phyloP scores from a whole-genome alignment of 495 filamentous ascomycete genomes.

The Penicillium salamii region DNA sequence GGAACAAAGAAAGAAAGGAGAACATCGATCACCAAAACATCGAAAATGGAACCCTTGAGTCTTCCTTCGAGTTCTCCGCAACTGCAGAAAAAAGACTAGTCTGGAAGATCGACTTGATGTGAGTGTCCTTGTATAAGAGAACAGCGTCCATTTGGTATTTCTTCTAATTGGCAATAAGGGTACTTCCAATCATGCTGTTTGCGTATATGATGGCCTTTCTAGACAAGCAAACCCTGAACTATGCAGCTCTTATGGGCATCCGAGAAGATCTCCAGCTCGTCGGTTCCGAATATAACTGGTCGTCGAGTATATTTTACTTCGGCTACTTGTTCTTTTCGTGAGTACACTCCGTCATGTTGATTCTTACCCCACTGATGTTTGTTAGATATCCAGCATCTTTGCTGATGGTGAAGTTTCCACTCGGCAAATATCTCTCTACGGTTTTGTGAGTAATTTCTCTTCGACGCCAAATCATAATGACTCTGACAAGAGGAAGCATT shows the following conservation, averaged over 20 bases:
- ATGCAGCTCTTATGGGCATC: conserved; percentile 37
- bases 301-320: conserved; percentile 54
- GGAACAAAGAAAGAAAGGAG: background rate
- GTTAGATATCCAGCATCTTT: conserved; percentile 33
- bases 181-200: conserved; percentile 27
- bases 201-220: conserved; percentile 46
- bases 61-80: conserved; percentile 10
- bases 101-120: conserved; percentile 24
- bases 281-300: conserved; percentile 54
- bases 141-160: background rate
- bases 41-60: conserved; percentile 16
- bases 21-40: conserved; percentile 9
- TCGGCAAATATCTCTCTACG: conserved; percentile 46
- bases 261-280: conserved; percentile 42
- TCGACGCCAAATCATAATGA: background rate
- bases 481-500: conserved; percentile 16
- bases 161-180: conserved; percentile 1
- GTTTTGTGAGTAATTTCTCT: conserved; percentile 44
- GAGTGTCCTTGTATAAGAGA: background rate
- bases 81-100: conserved; percentile 21
- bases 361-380: background rate
- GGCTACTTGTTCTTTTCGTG: conserved; percentile 51
- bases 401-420: conserved; percentile 36
- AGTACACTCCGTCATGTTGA: background rate
- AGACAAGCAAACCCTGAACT: conserved; percentile 49